These are phyloP conservation scores for Alternaria novae-zelandiae DNA, from an alignment of 2,329 filamentous ascomycete species.

Conservation along the genomic window DNA sequence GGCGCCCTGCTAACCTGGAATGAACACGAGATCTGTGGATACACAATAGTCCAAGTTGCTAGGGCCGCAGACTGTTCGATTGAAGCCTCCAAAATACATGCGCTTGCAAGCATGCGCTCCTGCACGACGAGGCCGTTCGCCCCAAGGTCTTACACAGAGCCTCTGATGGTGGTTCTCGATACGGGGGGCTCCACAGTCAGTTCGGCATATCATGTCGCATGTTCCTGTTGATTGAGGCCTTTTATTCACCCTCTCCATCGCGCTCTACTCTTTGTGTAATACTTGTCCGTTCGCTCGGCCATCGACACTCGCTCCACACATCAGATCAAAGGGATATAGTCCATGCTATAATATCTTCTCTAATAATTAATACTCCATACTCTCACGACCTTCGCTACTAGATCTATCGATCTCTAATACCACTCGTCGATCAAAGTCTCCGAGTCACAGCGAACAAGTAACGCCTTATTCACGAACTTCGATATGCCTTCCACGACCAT, in stretches of 20 bases:
- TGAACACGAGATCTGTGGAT: slow-evolving; percentile 1
- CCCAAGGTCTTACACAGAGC: background rate
- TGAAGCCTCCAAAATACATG: background rate
- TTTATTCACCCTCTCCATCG: background rate
- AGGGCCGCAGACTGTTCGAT: background rate
- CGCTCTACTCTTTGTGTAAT: background rate
- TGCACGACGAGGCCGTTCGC: background rate
- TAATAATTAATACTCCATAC: slow-evolving; percentile 3
- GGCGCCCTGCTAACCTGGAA: background rate
- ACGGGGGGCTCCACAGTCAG: slow-evolving; percentile 7
- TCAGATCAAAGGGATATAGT: background rate
- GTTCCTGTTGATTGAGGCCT: background rate
- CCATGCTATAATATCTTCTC: background rate
- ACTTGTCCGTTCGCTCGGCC: slow-evolving; percentile 8
- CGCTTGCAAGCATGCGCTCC: slow-evolving; percentile 5
- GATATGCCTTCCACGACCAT: background rate
- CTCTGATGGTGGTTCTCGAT: background rate
- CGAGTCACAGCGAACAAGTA: background rate
- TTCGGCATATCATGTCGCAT: slow-evolving; percentile 7
- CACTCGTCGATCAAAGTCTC: background rate
- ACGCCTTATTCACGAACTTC: background rate
- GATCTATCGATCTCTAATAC: background rate
- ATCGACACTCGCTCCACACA: slow-evolving; percentile 4
- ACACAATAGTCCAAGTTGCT: slow-evolving; percentile 9
- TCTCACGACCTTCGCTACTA: background rate